Evolutionary conservation across 2,329 filamentous ascomycete species (phyloP).

Genomic region (Colletotrichum sp.): DNA sequence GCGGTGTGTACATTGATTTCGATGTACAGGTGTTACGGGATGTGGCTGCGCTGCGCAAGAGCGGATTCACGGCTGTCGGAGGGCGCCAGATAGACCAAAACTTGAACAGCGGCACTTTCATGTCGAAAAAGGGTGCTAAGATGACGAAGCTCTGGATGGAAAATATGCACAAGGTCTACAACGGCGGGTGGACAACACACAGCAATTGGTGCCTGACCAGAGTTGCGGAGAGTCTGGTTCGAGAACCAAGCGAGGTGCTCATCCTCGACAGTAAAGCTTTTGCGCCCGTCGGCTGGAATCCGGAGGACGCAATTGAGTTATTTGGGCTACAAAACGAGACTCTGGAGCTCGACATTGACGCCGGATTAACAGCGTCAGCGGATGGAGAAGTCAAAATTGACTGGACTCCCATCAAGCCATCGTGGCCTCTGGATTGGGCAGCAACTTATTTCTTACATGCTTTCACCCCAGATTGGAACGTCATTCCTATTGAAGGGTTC

Average conservation of each 20-base stretch:
- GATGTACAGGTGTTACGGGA: constrained; percentile 20
- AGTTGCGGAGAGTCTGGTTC: background rate
- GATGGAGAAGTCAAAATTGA: background rate
- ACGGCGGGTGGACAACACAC: constrained; percentile 31
- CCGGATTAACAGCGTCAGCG: background rate
- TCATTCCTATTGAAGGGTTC: background rate
- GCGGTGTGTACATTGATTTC: constrained; percentile 29
- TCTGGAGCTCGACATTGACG: background rate
- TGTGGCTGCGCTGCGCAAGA: background rate
- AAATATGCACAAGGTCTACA: constrained; percentile 29
- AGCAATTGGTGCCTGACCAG: constrained; percentile 21
- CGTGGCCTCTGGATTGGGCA: background rate
- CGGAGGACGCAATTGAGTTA: background rate
- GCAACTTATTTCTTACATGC: background rate
- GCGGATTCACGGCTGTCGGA: background rate
- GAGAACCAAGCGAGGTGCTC: background rate
- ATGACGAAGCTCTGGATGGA: constrained; percentile 25
- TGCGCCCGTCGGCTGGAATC: background rate
- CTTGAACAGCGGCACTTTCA: background rate
- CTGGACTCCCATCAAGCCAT: background rate
- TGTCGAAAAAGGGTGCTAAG: constrained; percentile 8
- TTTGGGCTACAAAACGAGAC: background rate
- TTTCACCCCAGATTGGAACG: background rate
- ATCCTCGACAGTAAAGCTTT: background rate
- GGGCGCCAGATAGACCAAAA: background rate